These are phyloP conservation scores for Calophaca sinica DNA, from an alignment of 306 rosid genomes.

Conservation along the genomic window DNA sequence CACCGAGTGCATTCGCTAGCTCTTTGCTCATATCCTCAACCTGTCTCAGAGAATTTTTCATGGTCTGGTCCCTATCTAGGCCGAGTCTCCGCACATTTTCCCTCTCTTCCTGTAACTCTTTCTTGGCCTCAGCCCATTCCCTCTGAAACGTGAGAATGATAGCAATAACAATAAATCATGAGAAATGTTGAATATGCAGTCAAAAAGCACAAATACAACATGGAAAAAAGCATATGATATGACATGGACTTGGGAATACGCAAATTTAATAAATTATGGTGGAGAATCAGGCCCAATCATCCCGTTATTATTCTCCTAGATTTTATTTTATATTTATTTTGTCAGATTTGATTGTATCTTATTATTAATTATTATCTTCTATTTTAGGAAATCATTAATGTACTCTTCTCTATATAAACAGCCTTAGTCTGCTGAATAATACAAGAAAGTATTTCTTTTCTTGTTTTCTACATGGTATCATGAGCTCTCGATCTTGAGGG, in stretches of 20 bases:
- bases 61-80: constrained; percentile 71
- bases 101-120: constrained; percentile 83
- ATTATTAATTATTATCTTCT: no score
- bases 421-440: no score
- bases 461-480: no score
- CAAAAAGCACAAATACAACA: background rate
- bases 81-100: constrained; percentile 68
- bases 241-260: background rate
- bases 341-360: no score
- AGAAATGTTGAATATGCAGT: background rate
- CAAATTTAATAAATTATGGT: background rate
- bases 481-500: no score
- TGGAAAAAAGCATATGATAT: background rate
- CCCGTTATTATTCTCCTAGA: no score
- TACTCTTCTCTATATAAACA: no score
- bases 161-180: background rate
- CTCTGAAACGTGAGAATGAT: constrained; percentile 56
- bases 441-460: no score
- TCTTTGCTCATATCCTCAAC: constrained; percentile 89
- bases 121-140: constrained; percentile 97
- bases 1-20: constrained; percentile 70
- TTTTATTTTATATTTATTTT: no score
- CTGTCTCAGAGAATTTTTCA: constrained; percentile 71
- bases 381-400: no score
- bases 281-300: no score